Evolutionary conservation across 2,329 filamentous ascomycete species (phyloP).

Genomic region (Epichloe sylvatica): DNA sequence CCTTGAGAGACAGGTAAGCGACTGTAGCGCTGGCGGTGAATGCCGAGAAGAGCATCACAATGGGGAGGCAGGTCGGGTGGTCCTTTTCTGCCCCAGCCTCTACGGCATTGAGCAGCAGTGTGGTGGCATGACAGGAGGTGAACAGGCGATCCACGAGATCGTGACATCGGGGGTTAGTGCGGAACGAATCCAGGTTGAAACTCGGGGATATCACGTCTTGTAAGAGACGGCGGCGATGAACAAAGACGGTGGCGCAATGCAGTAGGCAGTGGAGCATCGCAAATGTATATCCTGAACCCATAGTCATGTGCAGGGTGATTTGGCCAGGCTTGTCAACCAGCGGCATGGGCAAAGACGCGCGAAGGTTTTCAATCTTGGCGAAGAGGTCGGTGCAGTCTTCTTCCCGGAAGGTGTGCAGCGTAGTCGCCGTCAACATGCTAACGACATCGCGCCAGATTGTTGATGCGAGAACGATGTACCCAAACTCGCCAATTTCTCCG

Average conservation of each 20-base stretch:
- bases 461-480: conserved; percentile 45
- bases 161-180: conserved; percentile 33
- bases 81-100: conserved; percentile 45
- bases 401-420: conserved; percentile 38
- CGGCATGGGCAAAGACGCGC: conserved; percentile 41
- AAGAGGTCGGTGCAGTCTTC: conserved; percentile 37
- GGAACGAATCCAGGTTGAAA: conserved; percentile 41
- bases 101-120: conserved; percentile 40
- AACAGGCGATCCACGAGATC: conserved; percentile 43
- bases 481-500: conserved; percentile 46
- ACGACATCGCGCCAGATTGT: conserved; percentile 49
- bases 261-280: conserved; percentile 49
- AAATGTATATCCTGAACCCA: conserved; percentile 49
- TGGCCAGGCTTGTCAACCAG: conserved; percentile 48
- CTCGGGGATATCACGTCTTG: conserved; percentile 40
- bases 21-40: conserved; percentile 48
- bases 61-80: conserved; percentile 44
- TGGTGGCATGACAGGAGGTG: conserved; percentile 44
- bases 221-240: conserved; percentile 44
- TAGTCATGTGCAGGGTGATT: conserved; percentile 48
- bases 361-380: conserved; percentile 40
- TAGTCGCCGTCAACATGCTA: conserved; percentile 43
- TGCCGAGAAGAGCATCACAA: conserved; percentile 49
- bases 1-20: conserved; percentile 48
- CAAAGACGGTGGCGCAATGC: conserved; percentile 46